Percentiles rank a stretch among this genome's conserved stretches.
phyloP scores from a whole-genome alignment of 176 grass and related monocot genomes.

The Calamus simplicifolius region DNA sequence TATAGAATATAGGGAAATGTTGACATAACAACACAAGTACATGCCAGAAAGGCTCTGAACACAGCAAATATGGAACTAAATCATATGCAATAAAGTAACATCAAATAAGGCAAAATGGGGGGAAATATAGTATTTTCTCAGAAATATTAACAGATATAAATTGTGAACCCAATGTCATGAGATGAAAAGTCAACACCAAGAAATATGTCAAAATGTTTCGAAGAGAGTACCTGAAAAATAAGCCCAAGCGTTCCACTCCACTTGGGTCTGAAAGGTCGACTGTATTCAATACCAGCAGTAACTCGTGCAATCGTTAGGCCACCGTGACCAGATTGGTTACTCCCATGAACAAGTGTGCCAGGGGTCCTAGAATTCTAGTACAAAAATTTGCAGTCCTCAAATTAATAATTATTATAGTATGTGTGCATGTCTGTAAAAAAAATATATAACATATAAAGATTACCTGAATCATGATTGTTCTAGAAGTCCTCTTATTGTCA shows the following conservation, averaged over 20 bases:
- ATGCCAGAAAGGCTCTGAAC: no score
- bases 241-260: conserved; percentile 78
- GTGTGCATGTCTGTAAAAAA: no score
- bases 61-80: no score
- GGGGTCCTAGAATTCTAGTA: conserved; percentile 78
- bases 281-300: conserved; percentile 82
- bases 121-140: no score
- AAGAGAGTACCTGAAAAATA: conserved; percentile 69
- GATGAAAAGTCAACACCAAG: no score
- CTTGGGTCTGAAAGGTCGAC: conserved; percentile 79
- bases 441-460: not conserved
- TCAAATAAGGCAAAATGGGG: no score
- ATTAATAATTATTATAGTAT: not conserved
- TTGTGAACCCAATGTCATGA: no score
- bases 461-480: conserved; percentile 83
- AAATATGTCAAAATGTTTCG: no score
- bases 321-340: conserved; percentile 51
- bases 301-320: conserved; percentile 68
- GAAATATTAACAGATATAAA: no score
- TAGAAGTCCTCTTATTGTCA: conserved; percentile 92
- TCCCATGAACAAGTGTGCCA: conserved; percentile 84
- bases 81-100: no score
- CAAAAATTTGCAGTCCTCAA: conserved; percentile 21
- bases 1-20: no score
- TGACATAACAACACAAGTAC: no score